A percentile compares a stretch with the other conserved stretches of the same genome.
Evolutionary conservation across 345 rosid genomes (phyloP).

Genomic region (Arabis alpina): DNA sequence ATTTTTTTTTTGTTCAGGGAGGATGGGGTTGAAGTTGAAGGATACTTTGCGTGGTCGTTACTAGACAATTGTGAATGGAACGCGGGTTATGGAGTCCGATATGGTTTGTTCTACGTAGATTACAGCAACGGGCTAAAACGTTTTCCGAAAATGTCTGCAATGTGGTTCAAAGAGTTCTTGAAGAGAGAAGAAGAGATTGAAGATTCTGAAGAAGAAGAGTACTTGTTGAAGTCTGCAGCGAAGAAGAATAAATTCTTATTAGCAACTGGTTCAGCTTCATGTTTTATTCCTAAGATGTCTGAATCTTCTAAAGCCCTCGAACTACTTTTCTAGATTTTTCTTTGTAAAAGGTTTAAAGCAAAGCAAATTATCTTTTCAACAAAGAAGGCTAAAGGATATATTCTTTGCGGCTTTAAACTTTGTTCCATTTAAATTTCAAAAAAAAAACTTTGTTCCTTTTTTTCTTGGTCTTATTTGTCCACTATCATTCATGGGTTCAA

Average conservation of each 20-base stretch:
- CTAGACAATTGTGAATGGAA: conserved; percentile 72
- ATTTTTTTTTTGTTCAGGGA: conserved; percentile 34
- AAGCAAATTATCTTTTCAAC: conserved; percentile 31
- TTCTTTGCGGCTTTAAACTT: conserved; percentile 17
- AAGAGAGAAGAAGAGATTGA: conserved; percentile 43
- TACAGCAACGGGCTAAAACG: conserved; percentile 57
- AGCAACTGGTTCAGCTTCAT: conserved; percentile 39
- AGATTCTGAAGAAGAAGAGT: conserved; percentile 37
- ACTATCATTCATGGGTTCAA: not conserved
- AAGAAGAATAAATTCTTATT: conserved; percentile 40
- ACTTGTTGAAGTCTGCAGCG: conserved; percentile 30
- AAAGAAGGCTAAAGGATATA: conserved; percentile 18
- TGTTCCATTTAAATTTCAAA: not conserved
- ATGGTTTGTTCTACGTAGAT: conserved; percentile 60
- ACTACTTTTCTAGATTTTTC: conserved; percentile 31
- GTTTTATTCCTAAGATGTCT: conserved; percentile 42
- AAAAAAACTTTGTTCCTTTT: not conserved
- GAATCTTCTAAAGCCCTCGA: conserved; percentile 45
- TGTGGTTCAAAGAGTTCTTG: conserved; percentile 67
- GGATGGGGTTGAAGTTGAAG: conserved; percentile 58
- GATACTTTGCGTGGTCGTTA: conserved; percentile 66
- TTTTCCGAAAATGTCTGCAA: conserved; percentile 62
- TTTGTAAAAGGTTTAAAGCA: conserved; percentile 18
- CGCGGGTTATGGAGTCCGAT: conserved; percentile 55
- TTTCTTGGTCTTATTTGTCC: not conserved